Evolutionary conservation across 805 yeast genomes (phyloP).

Genomic region (Isabelozyma heimii): DNA sequence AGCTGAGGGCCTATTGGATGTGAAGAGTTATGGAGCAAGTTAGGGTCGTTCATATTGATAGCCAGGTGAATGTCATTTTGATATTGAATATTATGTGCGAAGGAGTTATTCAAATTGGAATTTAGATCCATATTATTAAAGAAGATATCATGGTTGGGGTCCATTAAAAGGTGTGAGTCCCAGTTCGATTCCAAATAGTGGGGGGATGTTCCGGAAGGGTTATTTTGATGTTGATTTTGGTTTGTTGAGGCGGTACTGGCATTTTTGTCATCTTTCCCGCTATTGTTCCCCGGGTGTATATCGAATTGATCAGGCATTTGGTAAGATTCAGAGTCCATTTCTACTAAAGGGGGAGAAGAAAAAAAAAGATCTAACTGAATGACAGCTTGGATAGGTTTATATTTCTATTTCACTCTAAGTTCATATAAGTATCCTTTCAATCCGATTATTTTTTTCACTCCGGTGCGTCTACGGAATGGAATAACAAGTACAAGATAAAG

Average conservation of each 20-base stretch:
- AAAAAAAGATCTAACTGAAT: no score
- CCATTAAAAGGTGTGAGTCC: slow-evolving; percentile 34
- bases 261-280: background rate
- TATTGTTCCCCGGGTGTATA: background rate
- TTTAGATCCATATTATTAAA: slow-evolving; percentile 31
- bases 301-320: background rate
- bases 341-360: background rate
- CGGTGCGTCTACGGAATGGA: no score
- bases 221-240: background rate
- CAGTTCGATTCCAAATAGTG: slow-evolving; percentile 26
- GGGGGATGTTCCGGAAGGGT: background rate
- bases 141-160: slow-evolving; percentile 25
- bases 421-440: no score
- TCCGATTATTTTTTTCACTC: no score
- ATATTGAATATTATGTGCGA: slow-evolving; percentile 27
- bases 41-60: slow-evolving; percentile 2
- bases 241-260: background rate
- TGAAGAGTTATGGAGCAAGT: background rate
- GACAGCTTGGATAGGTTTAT: no score
- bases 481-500: no score
- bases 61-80: slow-evolving; percentile 23
- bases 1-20: background rate
- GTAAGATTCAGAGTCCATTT: background rate
- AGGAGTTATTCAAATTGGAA: slow-evolving; percentile 1
- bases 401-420: no score